These are phyloP conservation scores for Voacanga thouarsii DNA, from an alignment of 257 asterid species.

Conservation along the genomic window DNA sequence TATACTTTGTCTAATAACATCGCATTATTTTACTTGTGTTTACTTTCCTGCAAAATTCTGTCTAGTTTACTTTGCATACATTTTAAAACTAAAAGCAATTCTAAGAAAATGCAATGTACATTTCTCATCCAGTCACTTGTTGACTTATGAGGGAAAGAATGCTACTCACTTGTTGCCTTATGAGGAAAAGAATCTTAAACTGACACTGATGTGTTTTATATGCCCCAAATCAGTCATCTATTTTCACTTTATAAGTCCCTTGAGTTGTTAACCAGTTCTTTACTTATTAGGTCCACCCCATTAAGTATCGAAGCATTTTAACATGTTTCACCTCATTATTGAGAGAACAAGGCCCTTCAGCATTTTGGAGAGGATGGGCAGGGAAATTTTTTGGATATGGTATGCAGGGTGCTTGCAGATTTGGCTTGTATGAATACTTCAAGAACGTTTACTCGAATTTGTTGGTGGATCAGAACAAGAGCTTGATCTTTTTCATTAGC, in stretches of 20 bases:
- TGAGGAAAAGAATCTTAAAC: not conserved
- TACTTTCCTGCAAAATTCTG: not conserved
- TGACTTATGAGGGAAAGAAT: too few species aligned
- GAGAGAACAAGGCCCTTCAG: constrained; percentile 44
- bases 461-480: constrained; percentile 38
- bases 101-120: not conserved
- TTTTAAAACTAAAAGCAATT: not conserved
- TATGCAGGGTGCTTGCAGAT: constrained; percentile 51
- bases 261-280: not conserved
- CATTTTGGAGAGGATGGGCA: constrained; percentile 50
- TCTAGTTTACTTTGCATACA: not conserved
- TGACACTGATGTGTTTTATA: not conserved
- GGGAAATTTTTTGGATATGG: constrained; percentile 51
- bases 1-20: not conserved
- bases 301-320: constrained; percentile 33
- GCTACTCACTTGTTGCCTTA: not conserved
- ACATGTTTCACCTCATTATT: constrained; percentile 34
- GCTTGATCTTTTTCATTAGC: constrained; percentile 34
- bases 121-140: not conserved
- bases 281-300: constrained; percentile 35
- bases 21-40: not conserved
- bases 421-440: constrained; percentile 48
- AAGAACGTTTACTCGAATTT: constrained; percentile 32
- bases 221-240: not conserved
- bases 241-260: not conserved